Conservation (phyloP, 1,284 basidiomycete species). For the Cryptococcus sp. region DNA sequence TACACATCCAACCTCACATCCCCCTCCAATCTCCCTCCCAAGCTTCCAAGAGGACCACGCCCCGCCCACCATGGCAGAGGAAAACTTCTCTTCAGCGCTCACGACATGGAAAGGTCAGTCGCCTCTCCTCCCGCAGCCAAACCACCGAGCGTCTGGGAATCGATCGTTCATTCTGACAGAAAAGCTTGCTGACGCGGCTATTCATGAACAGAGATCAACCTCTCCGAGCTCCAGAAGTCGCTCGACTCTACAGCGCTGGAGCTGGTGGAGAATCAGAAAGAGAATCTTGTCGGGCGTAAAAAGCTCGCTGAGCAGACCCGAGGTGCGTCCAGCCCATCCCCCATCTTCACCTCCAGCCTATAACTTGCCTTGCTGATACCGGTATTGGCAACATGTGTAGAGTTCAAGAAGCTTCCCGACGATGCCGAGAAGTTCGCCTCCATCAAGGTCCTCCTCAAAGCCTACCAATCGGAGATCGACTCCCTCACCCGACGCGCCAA, state of each 20-base stretch:
- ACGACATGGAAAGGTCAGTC: constrained; percentile 77
- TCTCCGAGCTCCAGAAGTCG: constrained; percentile 85
- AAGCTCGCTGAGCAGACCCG: constrained; percentile 88
- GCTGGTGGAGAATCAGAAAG: constrained; percentile 96
- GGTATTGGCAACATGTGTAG: constrained; percentile 52
- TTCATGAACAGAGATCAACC: constrained; percentile 66
- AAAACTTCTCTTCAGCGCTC: constrained; percentile 76
- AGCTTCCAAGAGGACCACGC: no score
- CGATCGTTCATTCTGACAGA: background rate
- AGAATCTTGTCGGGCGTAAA: constrained; percentile 88
- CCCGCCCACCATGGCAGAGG: constrained; percentile 37
- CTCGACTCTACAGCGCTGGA: constrained; percentile 86
- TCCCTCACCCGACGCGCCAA: constrained; percentile 87
- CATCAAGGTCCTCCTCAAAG: constrained; percentile 86
- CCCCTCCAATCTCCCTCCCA: no score
- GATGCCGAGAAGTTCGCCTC: constrained; percentile 77
- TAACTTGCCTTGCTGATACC: background rate
- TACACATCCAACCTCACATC: no score
- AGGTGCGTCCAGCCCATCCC: constrained; percentile 55
- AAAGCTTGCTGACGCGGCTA: background rate
- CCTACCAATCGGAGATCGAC: constrained; percentile 96
- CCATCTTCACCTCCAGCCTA: no score
- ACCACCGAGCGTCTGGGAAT: background rate
- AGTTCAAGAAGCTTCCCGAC: constrained; percentile 84
- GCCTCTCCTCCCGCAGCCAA: background rate